Conservation (phyloP, 768 basidiomycete species). For the Pleurotus platypus region DNA sequence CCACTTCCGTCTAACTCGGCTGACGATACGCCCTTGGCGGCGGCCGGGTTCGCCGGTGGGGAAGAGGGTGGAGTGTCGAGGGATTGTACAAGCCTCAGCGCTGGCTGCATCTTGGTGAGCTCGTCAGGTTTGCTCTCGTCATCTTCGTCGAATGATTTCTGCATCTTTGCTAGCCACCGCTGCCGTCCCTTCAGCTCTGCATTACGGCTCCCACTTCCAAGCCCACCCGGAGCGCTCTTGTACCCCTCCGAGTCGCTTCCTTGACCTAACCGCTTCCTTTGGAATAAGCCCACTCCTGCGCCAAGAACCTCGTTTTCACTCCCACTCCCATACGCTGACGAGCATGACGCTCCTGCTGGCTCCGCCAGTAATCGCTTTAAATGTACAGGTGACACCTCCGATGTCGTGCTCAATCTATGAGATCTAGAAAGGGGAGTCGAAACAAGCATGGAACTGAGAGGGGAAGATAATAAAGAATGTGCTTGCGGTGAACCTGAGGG, state of each 20-base stretch:
- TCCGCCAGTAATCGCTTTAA: constrained; percentile 34
- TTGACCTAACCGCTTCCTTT: not conserved
- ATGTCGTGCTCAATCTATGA: constrained; percentile 4
- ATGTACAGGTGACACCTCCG: constrained; percentile 9
- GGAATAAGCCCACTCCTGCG: not conserved
- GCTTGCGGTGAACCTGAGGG: not conserved
- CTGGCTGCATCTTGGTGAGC: not conserved
- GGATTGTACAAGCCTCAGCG: constrained; percentile 1
- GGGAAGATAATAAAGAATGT: not conserved
- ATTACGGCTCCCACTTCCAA: constrained; percentile 1
- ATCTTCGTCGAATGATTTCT: not conserved
- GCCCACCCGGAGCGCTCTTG: not conserved
- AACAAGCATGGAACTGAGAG: not conserved
- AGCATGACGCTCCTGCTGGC: constrained; percentile 15
- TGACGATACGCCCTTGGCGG: not conserved
- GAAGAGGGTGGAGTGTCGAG: constrained; percentile 3
- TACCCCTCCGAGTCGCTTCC: constrained; percentile 6
- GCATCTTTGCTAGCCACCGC: constrained; percentile 2
- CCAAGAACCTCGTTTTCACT: constrained; percentile 1
- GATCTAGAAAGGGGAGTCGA: not conserved
- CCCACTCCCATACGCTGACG: not conserved
- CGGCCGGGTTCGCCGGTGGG: not conserved
- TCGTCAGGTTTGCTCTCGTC: not conserved
- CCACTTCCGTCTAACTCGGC: not conserved
- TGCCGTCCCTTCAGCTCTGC: constrained; percentile 2